Conservation (phyloP, 768 basidiomycete species). For the Rhodotorula graminis region DNA sequence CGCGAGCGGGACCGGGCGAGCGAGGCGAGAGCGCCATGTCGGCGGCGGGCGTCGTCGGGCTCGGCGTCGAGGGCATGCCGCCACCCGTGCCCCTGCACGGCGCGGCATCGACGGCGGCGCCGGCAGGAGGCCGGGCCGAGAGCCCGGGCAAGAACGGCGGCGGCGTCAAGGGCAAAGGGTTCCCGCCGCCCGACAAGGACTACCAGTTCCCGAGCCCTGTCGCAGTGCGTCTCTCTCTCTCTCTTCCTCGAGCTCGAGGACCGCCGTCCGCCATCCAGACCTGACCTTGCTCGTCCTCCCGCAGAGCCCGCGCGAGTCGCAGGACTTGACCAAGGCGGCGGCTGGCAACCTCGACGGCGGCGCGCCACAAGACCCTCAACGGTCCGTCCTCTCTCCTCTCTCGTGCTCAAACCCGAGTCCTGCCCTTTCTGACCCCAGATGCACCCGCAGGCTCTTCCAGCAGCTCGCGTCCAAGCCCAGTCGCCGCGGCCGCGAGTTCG, state of each 20-base stretch:
- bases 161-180: neutral
- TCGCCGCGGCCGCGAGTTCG: slow-evolving; percentile 7
- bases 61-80: neutral
- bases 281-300: neutral
- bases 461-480: slow-evolving; percentile 4
- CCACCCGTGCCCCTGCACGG: neutral
- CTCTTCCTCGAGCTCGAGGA: neutral
- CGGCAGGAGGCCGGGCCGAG: neutral
- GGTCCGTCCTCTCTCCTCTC: neutral
- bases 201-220: slow-evolving; percentile 31
- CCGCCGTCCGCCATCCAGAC: no score
- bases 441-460: neutral
- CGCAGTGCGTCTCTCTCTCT: neutral
- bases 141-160: neutral
- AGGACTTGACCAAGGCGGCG: neutral
- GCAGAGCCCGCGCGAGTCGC: slow-evolving; percentile 1
- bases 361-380: neutral
- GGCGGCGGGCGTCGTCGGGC: neutral
- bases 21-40: neutral
- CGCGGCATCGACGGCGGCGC: neutral
- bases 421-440: no score
- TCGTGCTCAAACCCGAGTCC: no score
- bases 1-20: neutral
- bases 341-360: no score
- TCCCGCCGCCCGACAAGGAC: slow-evolving; percentile 25